Base-by-base conservation (phyloP, 2,329 filamentous ascomycete genomes). In the Phoma sp. region DNA sequence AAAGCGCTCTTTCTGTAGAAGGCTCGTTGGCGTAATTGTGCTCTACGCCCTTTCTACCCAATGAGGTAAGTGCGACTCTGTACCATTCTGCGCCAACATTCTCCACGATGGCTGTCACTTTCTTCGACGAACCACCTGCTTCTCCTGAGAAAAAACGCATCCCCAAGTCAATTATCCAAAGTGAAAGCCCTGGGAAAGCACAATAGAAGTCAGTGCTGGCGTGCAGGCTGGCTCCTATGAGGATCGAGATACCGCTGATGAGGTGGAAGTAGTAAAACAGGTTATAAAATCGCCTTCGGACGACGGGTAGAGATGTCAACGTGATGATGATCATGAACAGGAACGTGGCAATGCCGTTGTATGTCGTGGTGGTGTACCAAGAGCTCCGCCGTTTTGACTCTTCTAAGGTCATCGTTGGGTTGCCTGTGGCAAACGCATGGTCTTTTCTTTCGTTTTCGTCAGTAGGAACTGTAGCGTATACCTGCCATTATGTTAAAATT, bases 201-300 rank as follows among this genome's bases (percentile, higher is more conserved):
- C 34, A 29, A 21, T 46, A 46, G 20, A 46, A 46, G 21, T 46
- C 42, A 15, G 42, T 46, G 20, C 42, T 46, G 30, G 42, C 42
- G 30, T 46, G 42, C 20, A 46, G 25, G 30, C 29, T 33, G 29
- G 42, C 42, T 34, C 42, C 42, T n/a, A 20, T 30, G 20, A 46
- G 20, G 30, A 46, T 46, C 5, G 42, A 46, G 28, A 21, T 21
- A 23, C 42, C 18, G 30, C 42, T 21, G 14, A 46, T 20, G 4
- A 7, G 3, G 15, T 46, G 42, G 20, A 33, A 46, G 28, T 46
- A 46, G 42, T 46, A 46, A 29, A 46, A 46, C 23, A 25, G 12
- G 30, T 46, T 46, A 18, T 46, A 46, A 11, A 9, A 5, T 46
- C 42, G 42, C 30, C 42, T 29, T 20, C n/a, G n/a, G n/a, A 46